A percentile compares a stretch with the other conserved stretches of the same genome.
Conservation (phyloP, 345 rosid genomes). For the Cochlearia excelsa region DNA sequence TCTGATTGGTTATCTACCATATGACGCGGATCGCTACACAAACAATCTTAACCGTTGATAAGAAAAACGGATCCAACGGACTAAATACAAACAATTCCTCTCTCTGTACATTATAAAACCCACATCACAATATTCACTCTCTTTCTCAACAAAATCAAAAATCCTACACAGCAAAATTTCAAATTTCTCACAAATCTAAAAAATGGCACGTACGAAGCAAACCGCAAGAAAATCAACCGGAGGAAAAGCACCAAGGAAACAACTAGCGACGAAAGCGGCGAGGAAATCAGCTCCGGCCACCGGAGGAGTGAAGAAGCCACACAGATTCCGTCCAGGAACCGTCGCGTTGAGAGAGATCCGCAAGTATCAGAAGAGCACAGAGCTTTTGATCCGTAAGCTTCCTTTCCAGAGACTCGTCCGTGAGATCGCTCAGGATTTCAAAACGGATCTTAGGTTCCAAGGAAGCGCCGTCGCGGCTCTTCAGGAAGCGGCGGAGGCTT, state of each 20-base stretch:
- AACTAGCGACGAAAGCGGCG: constrained; percentile 60
- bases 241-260: constrained; percentile 66
- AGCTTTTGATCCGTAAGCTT: too few relatives aligned
- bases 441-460: constrained; percentile 61
- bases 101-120: constrained; percentile 8
- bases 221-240: constrained; percentile 62
- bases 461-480: constrained; percentile 58
- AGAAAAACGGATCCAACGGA: constrained; percentile 21
- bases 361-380: constrained; percentile 34
- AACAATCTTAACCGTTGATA: background rate
- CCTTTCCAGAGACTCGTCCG: constrained; percentile 39
- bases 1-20: constrained; percentile 15
- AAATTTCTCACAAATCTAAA: accelerated
- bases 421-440: constrained; percentile 67
- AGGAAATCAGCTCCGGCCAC: constrained; percentile 61
- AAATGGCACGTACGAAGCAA: constrained; percentile 66
- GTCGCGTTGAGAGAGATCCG: constrained; percentile 31
- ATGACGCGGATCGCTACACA: constrained; percentile 14
- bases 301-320: constrained; percentile 68
- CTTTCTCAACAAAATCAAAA: constrained; percentile 8
- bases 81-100: background rate
- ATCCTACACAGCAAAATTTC: background rate
- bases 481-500: too few relatives aligned
- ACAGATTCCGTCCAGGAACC: constrained; percentile 37
- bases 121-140: background rate